Conservation (phyloP, 805 yeast species). For the Torulaspora gathmanii region DNA sequence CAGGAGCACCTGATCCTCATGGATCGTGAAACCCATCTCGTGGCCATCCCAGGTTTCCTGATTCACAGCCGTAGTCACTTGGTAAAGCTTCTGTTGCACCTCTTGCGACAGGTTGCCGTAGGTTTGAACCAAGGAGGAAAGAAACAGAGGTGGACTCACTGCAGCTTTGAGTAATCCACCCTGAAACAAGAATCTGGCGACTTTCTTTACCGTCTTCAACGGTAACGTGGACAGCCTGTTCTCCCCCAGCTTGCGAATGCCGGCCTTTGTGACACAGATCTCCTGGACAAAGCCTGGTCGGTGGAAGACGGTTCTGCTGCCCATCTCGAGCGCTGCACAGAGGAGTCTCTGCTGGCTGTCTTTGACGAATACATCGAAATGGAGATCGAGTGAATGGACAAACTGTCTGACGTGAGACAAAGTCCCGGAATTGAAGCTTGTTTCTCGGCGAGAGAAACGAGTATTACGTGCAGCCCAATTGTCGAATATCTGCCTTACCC, state of each 20-base stretch:
- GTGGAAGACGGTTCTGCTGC: constrained; percentile 3
- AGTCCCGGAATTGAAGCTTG: background rate
- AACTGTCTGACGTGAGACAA: constrained; percentile 6
- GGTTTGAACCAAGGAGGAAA: constrained; percentile 8
- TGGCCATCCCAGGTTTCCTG: constrained; percentile 7
- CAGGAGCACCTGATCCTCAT: constrained; percentile 8
- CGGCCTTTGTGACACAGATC: constrained; percentile 13
- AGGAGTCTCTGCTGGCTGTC: constrained; percentile 6
- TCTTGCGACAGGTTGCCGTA: constrained; percentile 13
- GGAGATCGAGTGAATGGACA: constrained; percentile 10
- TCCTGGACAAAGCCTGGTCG: constrained; percentile 10
- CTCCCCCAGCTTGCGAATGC: constrained; percentile 9
- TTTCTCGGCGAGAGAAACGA: background rate
- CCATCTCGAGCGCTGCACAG: constrained; percentile 12
- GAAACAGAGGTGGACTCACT: constrained; percentile 12
- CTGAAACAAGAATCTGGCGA: constrained; percentile 8
- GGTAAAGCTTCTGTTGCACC: constrained; percentile 8
- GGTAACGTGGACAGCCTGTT: constrained; percentile 11
- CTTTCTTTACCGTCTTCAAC: constrained; percentile 6
- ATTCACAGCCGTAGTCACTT: constrained; percentile 8
- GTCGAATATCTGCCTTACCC: constrained; percentile 9
- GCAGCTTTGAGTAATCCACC: constrained; percentile 11
- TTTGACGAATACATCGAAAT: constrained; percentile 11
- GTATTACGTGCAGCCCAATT: constrained; percentile 12
- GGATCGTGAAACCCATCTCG: constrained; percentile 7